phyloP scores from a whole-genome alignment of 805 yeast species.

The Kockiozyma suomiensis region DNA sequence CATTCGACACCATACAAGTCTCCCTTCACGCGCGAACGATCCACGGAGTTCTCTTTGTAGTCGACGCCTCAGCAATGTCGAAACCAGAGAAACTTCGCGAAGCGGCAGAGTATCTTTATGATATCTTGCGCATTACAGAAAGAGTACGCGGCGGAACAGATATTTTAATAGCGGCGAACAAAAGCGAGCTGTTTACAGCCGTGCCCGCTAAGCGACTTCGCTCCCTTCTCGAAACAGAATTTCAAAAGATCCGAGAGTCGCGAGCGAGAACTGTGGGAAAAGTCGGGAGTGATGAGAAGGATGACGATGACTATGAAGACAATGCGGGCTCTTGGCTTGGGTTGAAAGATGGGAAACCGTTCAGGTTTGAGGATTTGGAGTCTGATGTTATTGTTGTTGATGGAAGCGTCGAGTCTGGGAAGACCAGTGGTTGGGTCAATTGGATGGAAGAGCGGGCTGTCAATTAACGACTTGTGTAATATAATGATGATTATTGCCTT shows the following conservation, averaged over 20 bases:
- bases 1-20: slow-evolving; percentile 52
- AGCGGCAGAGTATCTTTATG: slow-evolving; percentile 31
- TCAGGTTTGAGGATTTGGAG: slow-evolving; percentile 27
- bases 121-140: slow-evolving; percentile 52
- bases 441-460: slow-evolving; percentile 81
- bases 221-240: slow-evolving; percentile 62
- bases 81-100: slow-evolving; percentile 31
- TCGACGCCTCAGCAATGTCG: slow-evolving; percentile 64
- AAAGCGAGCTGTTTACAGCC: slow-evolving; percentile 81
- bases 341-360: slow-evolving; percentile 9
- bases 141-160: slow-evolving; percentile 63
- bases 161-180: slow-evolving; percentile 78
- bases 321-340: slow-evolving; percentile 22
- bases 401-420: slow-evolving; percentile 69
- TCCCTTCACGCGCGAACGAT: slow-evolving; percentile 46
- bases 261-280: slow-evolving; percentile 53
- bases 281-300: slow-evolving; percentile 17
- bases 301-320: slow-evolving; percentile 10
- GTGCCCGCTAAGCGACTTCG: slow-evolving; percentile 67
- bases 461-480: slow-evolving; percentile 45
- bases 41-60: slow-evolving; percentile 70
- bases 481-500: neutral
- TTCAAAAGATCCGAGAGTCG: slow-evolving; percentile 57
- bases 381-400: slow-evolving; percentile 47
- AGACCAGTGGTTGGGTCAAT: slow-evolving; percentile 63